These are phyloP conservation scores for Phialemoniopsis sp. DNA, from an alignment of 2,329 filamentous ascomycete genomes.

Conservation along the genomic window DNA sequence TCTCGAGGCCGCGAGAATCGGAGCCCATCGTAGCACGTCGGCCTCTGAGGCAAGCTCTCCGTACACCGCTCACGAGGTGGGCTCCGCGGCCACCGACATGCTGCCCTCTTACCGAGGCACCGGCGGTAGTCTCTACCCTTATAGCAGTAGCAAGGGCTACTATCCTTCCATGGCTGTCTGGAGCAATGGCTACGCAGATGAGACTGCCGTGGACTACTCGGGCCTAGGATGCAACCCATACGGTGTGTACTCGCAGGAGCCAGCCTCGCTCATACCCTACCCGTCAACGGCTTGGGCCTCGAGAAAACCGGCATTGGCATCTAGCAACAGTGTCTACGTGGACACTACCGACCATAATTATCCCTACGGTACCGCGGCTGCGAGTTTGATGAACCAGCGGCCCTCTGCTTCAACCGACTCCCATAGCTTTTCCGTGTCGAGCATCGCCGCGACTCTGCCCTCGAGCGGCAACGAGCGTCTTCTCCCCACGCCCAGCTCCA, in stretches of 20 bases:
- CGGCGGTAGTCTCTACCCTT: conserved; percentile 19
- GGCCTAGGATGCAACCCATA: conserved; percentile 25
- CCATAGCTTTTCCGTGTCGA: conserved; percentile 33
- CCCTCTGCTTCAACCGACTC: conserved; percentile 22
- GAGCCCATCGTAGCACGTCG: conserved; percentile 10
- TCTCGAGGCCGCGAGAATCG: conserved; percentile 23
- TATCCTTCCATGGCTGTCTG: conserved; percentile 28
- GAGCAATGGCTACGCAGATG: conserved; percentile 27
- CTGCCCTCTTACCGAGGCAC: conserved; percentile 24
- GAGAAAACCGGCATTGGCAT: conserved; percentile 10
- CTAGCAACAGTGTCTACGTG: conserved; percentile 22
- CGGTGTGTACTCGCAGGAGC: conserved; percentile 27
- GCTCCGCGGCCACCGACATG: conserved; percentile 18
- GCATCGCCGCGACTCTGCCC: conserved; percentile 34
- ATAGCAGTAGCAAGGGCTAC: conserved; percentile 21
- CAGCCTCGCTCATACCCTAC: conserved; percentile 24
- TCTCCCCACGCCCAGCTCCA: conserved; percentile 28
- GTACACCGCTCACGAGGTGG: conserved; percentile 25
- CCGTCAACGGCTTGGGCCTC: conserved; percentile 20
- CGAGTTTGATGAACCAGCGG: conserved; percentile 26
- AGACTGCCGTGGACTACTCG: conserved; percentile 30
- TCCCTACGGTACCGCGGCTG: conserved; percentile 19
- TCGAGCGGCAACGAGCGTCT: conserved; percentile 20
- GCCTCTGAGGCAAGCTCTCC: conserved; percentile 5
- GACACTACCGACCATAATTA: conserved; percentile 26